Base-by-base conservation (phyloP, 371 early-diverging fungal genomes). In the Mortierella sp. region DNA sequence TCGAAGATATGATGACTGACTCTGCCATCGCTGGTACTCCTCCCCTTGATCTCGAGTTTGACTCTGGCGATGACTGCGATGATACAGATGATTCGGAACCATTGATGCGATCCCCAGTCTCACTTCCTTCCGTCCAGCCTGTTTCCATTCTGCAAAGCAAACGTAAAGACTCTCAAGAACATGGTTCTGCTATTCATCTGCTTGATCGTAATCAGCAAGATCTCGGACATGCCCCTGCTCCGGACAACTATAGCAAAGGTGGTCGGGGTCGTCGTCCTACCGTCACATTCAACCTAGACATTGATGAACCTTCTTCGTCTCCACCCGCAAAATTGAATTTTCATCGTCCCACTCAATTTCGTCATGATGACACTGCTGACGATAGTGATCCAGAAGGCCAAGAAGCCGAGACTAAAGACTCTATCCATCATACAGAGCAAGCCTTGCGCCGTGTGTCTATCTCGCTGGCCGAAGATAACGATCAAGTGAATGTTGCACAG, bases 31-130 rank as follows among this genome's bases (percentile, higher is more conserved):
- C 71, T 6, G 54, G 64, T 59, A 79, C 80, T 15, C 75, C 80
- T n/a, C 74, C 80, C 9, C 71, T 74, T 26, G 79, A 79, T 55
- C 49, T 56, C 32, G 64, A 43, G 47, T 74, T 70, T 4, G 80
- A 79, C 61, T 73, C 74, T 17, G 64, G 64, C 22, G 68, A 74
- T 19, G 79, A 79, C 29, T 6, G 13, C 28, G 53, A 53, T 28
- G 53, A 53, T 26, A 23, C 22, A 26, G 64, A 67, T 37, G 61
- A 63, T 19, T 28, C 17, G 2, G 71, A 64, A 4, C 34, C 2
- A 2, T 59, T 40, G 3, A 37, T 61, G 66, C 51, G 56, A 12
- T 66, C 64, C n/a, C 75, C 69, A 1, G n/a, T 68, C 47, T 68
- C 64, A 1, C 65, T 55, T 26, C 23, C 53, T 19, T 28, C 58